Evolutionary conservation across 768 basidiomycete species (phyloP).

Genomic region (Podaxis carcinomalis): DNA sequence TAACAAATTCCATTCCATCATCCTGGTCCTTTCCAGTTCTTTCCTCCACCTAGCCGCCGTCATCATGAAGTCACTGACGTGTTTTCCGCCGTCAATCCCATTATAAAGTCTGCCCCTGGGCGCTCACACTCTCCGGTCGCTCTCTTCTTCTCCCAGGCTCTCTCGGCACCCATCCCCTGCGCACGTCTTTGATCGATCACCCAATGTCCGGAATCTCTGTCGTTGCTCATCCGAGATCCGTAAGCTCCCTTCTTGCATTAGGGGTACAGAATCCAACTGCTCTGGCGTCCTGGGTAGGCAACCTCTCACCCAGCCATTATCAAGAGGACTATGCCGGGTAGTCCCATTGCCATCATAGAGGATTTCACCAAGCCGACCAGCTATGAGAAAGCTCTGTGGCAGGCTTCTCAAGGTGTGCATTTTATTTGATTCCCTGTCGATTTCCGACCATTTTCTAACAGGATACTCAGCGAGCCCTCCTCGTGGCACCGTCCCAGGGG

Average conservation of each 20-base stretch:
- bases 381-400: not conserved
- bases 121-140: not conserved
- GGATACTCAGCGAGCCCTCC: not conserved
- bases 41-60: not conserved
- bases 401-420: not conserved
- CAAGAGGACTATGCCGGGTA: not conserved
- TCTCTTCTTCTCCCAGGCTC: not conserved
- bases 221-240: not conserved
- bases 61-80: constrained; percentile 13
- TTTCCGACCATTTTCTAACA: not conserved
- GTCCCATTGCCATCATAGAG: not conserved
- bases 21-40: not conserved
- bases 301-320: not conserved
- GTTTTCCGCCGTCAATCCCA: not conserved
- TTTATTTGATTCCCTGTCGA: not conserved
- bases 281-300: not conserved
- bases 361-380: not conserved
- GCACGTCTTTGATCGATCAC: not conserved
- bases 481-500: not conserved
- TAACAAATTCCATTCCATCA: constrained; percentile 2
- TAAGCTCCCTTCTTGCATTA: not conserved
- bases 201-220: not conserved
- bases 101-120: not conserved
- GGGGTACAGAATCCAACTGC: not conserved
- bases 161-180: not conserved